Evolutionary conservation across 306 rosid genomes (phyloP), one percentile per base, ranked within the genome.

Genomic region (Inga oerstediana): DNA sequence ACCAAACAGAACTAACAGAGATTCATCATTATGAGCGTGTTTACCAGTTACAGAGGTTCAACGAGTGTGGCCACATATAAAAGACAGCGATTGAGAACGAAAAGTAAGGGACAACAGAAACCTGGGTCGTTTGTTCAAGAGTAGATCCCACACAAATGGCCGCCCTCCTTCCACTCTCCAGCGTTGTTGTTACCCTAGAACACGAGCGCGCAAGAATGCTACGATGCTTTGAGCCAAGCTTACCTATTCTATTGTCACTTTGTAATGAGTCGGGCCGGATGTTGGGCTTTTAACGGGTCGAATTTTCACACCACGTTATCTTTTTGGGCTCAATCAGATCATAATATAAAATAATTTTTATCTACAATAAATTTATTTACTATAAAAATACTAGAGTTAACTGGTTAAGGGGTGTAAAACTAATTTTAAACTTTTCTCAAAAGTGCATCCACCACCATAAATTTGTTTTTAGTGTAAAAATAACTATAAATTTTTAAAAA

Each of bases 121-220:
- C 80, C 80, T 58, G 39, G 0, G 54, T 39, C 10, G 45, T 11
- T 20, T 6, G 52, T n/a, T 22, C 15, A 12, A 43, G 39, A 58
- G 48, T 35, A 15, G 79, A 75, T 75, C 79, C 35, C 12, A 35
- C 10, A 12, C 54, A 56, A 54, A 58, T n/a, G 80, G 80, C 54
- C 52, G 80, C 52, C 20, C 52, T 76, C 32, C 69, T 54, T 20
- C 20, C 10, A 1, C 79, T 48, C n/a, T n/a, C 8, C 35, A 27
- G 62, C 14, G 51, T 54, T 17, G 49, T 76, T 19, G 70, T 76
- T 76, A 39, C 70, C 80, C 80, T 76, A 58, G 64, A 48, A 39
- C 80, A 48, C 64, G 80, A 76, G 80, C 22, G 69, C 20, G 39
- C 17, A 37, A 6, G 69, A 76, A 35, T n/a, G 22, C 7, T 3